Conservation (phyloP, 2,329 filamentous ascomycete genomes). For the Chaetomiaceae sp. region DNA sequence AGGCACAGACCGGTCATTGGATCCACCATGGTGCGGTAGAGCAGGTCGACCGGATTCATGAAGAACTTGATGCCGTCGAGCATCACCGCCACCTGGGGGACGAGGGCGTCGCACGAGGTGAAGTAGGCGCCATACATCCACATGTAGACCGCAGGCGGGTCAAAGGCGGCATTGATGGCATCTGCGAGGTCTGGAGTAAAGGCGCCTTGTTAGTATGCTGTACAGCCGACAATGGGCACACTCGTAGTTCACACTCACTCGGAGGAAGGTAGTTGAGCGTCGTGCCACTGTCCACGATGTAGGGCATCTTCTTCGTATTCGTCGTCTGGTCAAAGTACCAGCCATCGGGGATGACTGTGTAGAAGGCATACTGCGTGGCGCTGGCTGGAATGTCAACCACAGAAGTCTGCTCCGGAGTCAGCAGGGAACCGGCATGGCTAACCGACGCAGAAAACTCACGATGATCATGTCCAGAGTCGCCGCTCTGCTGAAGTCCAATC, state of each 20-base stretch:
- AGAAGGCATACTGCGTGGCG: slow-evolving; percentile 44
- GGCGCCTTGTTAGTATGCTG: background rate
- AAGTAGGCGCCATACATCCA: slow-evolving; percentile 45
- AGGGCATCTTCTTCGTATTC: slow-evolving; percentile 39
- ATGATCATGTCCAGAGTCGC: slow-evolving; percentile 31
- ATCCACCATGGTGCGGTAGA: slow-evolving; percentile 39
- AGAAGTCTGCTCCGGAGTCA: slow-evolving; percentile 34
- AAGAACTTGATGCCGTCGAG: slow-evolving; percentile 39
- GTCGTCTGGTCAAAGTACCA: slow-evolving; percentile 38
- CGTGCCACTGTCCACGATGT: slow-evolving; percentile 48
- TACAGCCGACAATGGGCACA: background rate
- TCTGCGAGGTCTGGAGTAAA: slow-evolving; percentile 30
- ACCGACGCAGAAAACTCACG: slow-evolving; percentile 8
- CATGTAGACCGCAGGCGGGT: slow-evolving; percentile 41
- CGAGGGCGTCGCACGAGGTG: slow-evolving; percentile 41
- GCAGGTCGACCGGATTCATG: slow-evolving; percentile 43
- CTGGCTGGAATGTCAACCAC: slow-evolving; percentile 32
- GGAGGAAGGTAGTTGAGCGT: slow-evolving; percentile 46
- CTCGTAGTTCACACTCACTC: slow-evolving; percentile 30
- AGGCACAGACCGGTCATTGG: slow-evolving; percentile 43
- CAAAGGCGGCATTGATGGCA: slow-evolving; percentile 41
- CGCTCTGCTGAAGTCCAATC: slow-evolving; percentile 23
- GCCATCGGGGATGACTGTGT: slow-evolving; percentile 47
- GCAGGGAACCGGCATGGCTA: background rate
- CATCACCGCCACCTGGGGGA: slow-evolving; percentile 40